phyloP scores from a whole-genome alignment of 2,329 filamentous ascomycete species.

The Xenoacremonium recifei region DNA sequence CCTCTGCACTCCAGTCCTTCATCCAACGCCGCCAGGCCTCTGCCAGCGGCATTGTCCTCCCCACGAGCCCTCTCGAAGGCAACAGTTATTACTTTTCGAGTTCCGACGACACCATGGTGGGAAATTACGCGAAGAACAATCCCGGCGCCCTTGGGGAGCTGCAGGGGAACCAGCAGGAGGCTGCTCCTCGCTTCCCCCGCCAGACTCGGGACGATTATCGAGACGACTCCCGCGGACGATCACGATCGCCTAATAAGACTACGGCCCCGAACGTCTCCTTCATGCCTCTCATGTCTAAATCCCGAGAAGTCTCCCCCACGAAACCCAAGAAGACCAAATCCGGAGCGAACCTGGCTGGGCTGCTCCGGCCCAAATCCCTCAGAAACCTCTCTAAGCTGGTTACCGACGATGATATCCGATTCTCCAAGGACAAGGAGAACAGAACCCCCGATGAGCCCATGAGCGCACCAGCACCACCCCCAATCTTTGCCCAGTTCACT shows the following conservation, averaged over 20 bases:
- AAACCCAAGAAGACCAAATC: conserved; percentile 81
- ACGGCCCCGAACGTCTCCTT: conserved; percentile 41
- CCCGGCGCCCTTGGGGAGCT: conserved; percentile 54
- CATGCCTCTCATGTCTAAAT: conserved; percentile 36
- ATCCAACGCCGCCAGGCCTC: conserved; percentile 50
- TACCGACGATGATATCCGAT: conserved; percentile 50
- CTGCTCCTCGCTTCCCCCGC: conserved; percentile 37
- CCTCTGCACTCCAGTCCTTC: conserved; percentile 49
- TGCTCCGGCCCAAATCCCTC: conserved; percentile 74
- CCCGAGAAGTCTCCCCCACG: conserved; percentile 48
- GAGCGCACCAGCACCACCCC: conserved; percentile 42
- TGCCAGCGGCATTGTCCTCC: conserved; percentile 34
- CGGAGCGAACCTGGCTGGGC: conserved; percentile 72
- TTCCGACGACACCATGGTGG: conserved; percentile 29
- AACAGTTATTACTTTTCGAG: conserved; percentile 20
- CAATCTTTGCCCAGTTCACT: conserved; percentile 78
- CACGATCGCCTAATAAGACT: conserved; percentile 46
- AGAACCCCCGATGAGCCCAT: conserved; percentile 51
- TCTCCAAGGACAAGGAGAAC: conserved; percentile 78
- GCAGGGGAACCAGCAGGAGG: conserved; percentile 52
- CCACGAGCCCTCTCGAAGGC: conserved; percentile 24
- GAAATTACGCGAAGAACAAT: conserved; percentile 35
- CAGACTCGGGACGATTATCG: conserved; percentile 34
- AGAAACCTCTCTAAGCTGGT: conserved; percentile 61
- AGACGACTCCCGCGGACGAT: conserved; percentile 33